phyloP scores from a whole-genome alignment of 495 filamentous ascomycete species.

The Darksidea phi region DNA sequence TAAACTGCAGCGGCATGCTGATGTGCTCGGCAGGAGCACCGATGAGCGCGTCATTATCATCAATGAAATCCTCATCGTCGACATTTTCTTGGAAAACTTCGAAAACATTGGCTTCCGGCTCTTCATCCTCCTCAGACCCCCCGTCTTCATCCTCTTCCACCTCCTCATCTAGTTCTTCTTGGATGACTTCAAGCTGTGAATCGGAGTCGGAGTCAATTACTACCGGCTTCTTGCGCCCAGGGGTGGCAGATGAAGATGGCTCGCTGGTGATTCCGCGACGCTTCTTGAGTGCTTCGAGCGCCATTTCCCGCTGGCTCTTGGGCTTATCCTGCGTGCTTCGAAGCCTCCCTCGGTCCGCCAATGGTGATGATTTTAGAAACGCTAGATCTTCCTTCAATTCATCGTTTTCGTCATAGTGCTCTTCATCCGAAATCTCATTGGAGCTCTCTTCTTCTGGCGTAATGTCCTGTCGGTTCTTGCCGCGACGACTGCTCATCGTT shows the following conservation, averaged over 20 bases:
- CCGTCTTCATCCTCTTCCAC: constrained; percentile 22
- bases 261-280: constrained; percentile 30
- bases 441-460: not conserved
- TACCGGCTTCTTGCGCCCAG: not conserved
- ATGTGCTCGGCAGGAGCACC: constrained; percentile 59
- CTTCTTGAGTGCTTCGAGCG: constrained; percentile 40
- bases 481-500: not conserved
- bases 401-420: constrained; percentile 23
- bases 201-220: constrained; percentile 5
- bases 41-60: constrained; percentile 58
- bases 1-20: constrained; percentile 71
- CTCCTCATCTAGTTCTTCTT: constrained; percentile 30
- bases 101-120: constrained; percentile 10
- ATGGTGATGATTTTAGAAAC: constrained; percentile 36
- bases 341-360: constrained; percentile 15
- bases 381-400: constrained; percentile 44
- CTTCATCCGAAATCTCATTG: constrained; percentile 1
- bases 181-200: constrained; percentile 19
- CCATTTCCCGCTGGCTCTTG: constrained; percentile 31
- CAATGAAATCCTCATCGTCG: constrained; percentile 70
- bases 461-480: not conserved
- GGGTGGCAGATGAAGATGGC: constrained; percentile 12
- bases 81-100: constrained; percentile 50
- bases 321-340: constrained; percentile 22
- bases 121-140: constrained; percentile 23